Percentiles rank a stretch among this genome's conserved stretches.
These are phyloP conservation scores for Lasiosphaeria miniovina DNA, from an alignment of 495 filamentous ascomycete species.

Conservation along the genomic window DNA sequence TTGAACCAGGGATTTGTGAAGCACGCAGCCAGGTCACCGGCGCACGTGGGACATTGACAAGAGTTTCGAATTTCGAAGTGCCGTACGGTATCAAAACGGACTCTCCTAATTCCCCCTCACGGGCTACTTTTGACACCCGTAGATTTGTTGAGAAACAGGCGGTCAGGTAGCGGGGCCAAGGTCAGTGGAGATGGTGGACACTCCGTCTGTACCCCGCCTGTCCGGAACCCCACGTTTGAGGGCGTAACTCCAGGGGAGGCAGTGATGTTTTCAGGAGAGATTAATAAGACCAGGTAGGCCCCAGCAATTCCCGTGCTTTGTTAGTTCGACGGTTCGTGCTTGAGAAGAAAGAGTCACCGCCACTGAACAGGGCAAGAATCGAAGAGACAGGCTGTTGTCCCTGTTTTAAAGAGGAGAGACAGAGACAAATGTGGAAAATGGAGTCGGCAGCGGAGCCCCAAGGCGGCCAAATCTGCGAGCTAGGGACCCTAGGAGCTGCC, in stretches of 20 bases:
- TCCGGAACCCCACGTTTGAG: constrained; percentile 1
- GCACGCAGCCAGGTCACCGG: too few species aligned
- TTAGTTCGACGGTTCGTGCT: too few species aligned
- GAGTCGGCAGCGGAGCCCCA: neutral
- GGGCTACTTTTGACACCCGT: neutral
- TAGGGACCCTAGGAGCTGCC: neutral
- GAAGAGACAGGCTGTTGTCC: too few species aligned
- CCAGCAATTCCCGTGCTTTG: too few species aligned
- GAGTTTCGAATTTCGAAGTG: too few species aligned
- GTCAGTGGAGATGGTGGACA: neutral
- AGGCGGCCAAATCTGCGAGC: neutral
- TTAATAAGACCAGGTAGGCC: too few species aligned
- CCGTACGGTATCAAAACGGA: neutral
- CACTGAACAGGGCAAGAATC: too few species aligned
- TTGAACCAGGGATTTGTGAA: too few species aligned
- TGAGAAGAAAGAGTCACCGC: too few species aligned
- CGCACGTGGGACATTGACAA: too few species aligned
- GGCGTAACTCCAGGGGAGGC: neutral
- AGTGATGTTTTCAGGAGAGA: neutral
- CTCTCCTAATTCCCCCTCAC: neutral
- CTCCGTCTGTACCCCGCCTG: neutral
- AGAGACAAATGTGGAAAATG: neutral
- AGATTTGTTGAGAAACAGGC: constrained; percentile 2
- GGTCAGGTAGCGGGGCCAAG: neutral
- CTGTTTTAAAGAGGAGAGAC: neutral